Conservation (phyloP, 352 stramenopile genomes). For the Pythium pyrilobum region DNA sequence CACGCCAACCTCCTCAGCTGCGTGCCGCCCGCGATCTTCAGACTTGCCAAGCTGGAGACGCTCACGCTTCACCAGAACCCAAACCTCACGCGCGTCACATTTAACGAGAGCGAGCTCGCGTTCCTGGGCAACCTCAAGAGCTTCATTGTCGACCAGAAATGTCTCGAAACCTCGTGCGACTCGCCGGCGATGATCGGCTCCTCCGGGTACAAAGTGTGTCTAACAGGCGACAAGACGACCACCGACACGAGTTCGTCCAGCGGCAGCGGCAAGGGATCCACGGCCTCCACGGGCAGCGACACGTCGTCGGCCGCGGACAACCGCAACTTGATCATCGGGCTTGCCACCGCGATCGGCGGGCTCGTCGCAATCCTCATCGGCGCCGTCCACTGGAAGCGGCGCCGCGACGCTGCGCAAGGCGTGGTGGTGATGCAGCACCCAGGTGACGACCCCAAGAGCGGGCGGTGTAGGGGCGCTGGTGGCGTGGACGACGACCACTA, state of each 20-base stretch:
- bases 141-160: slow-evolving; percentile 25
- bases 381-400: slow-evolving; percentile 11
- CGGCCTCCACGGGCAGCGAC: neutral
- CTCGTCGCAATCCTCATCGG: slow-evolving; percentile 12
- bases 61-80: slow-evolving; percentile 20
- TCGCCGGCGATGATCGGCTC: slow-evolving; percentile 1
- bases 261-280: neutral
- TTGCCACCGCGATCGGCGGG: neutral
- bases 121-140: slow-evolving; percentile 23
- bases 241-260: neutral
- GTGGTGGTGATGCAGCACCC: slow-evolving; percentile 1
- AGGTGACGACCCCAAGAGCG: neutral
- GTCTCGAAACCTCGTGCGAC: slow-evolving; percentile 21
- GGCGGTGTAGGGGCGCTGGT: neutral
- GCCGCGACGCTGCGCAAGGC: neutral
- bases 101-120: slow-evolving; percentile 19
- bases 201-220: slow-evolving; percentile 22
- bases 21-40: slow-evolving; percentile 3
- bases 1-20: slow-evolving; percentile 11
- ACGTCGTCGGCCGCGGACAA: neutral
- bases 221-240: slow-evolving; percentile 9
- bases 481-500: slow-evolving; percentile 1
- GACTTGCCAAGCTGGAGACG: slow-evolving; percentile 5
- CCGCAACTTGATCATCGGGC: slow-evolving; percentile 8
- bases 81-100: slow-evolving; percentile 19